These are phyloP conservation scores for Acanthamoeba rhysodes DNA, from an alignment of 208 protist genomes.

Conservation along the genomic window DNA sequence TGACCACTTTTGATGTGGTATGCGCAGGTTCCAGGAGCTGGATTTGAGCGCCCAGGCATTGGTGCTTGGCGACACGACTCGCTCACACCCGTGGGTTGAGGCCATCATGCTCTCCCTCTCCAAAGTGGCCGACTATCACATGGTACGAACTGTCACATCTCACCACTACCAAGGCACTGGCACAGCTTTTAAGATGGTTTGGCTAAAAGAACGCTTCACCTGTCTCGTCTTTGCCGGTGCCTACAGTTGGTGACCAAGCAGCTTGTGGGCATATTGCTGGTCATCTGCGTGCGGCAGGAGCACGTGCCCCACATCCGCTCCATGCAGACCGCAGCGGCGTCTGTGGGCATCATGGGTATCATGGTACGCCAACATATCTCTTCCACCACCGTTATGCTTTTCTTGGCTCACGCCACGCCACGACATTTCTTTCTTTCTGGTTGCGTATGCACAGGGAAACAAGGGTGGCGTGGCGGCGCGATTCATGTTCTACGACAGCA, in stretches of 20 bases:
- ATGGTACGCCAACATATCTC: conserved; percentile 81
- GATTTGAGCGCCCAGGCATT: conserved; percentile 85
- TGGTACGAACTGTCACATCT: conserved; percentile 66
- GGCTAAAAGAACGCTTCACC: background rate
- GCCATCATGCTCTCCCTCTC: conserved; percentile 74
- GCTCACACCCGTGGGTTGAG: conserved; percentile 80
- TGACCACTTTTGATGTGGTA: background rate
- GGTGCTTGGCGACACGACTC: conserved; percentile 80
- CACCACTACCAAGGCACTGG: background rate
- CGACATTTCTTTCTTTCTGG: background rate
- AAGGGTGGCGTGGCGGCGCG: conserved; percentile 79
- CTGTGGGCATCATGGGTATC: conserved; percentile 88
- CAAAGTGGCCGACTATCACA: conserved; percentile 75
- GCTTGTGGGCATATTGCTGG: conserved; percentile 86
- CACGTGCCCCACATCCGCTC: conserved; percentile 74
- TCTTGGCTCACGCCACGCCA: background rate
- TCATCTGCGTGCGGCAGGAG: conserved; percentile 83
- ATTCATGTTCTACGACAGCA: conserved; percentile 85
- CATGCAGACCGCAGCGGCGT: conserved; percentile 74
- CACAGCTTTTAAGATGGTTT: background rate
- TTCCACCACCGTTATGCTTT: background rate
- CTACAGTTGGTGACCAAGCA: conserved; percentile 79
- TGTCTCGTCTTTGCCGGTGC: background rate
- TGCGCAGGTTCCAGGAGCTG: conserved; percentile 85
- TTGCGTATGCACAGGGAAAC: conserved; percentile 42